Base-by-base conservation (phyloP, 1,284 basidiomycete species). In the Schizopora paradoxa region DNA sequence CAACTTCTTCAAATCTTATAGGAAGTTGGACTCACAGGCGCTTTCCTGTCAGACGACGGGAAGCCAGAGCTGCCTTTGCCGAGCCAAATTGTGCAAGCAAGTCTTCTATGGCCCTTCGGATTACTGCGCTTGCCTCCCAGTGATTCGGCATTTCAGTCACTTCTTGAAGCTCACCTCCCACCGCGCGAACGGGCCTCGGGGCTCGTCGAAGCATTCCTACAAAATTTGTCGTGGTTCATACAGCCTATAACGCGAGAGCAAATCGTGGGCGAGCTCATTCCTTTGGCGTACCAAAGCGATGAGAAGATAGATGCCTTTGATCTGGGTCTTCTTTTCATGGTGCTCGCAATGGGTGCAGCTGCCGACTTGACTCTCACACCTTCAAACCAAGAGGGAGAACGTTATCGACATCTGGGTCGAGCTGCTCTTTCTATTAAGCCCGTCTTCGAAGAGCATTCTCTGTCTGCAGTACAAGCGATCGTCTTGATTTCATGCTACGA, bases 341-440 rank as follows among this genome's bases (percentile, higher is more conserved):
- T 59, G 4, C 45, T 58, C 22, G 51, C 59, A 5, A 27, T 57
- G 1, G 58, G 54, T 18, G 45, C 52, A 11, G 45, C 54, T 14
- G 45, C 52, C 16, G 52, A 58, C 14, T 31, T 55, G 22, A 41
- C 19, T 6, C 48, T 54, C 7, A 13, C 49, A 5, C 40, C 45
- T 3, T 13, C 29, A 11, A 36, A 45, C 29, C 41, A 49, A 4
- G 58, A 61, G 33, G 58, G 57, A 22, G 52, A 58, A 27, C 49
- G 53, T 3, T 61, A 49, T 23, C 52, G 56, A 18, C 56, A 58
- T 21, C 54, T 62, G 4, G 51, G 53, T 13, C 42, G 47, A 34
- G 64, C 67, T 0, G 66, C 67, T 7, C 52, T 70, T 25, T 56
- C 62, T 41, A 53, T 68, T 16, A 59, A 65, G 45, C 60, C 65